Percentiles rank a stretch among this genome's conserved stretches.
These are phyloP conservation scores for Naganishia randhawae DNA, from an alignment of 768 basidiomycete species.

Conservation along the genomic window DNA sequence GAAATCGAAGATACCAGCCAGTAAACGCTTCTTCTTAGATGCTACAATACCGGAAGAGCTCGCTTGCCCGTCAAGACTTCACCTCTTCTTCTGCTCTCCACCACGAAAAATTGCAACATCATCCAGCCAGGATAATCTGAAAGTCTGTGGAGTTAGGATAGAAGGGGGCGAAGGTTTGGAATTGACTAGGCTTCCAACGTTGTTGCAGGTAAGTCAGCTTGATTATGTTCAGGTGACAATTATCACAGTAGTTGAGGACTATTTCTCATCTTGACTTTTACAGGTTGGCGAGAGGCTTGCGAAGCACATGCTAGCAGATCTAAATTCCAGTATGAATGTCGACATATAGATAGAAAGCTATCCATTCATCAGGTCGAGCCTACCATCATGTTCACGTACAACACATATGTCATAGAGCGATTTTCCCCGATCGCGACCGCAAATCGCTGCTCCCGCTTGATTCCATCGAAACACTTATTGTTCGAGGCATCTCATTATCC, in stretches of 20 bases:
- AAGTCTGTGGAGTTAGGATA: constrained; percentile 44
- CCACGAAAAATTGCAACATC: not conserved
- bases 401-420: no score
- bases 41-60: constrained; percentile 45
- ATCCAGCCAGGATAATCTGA: constrained; percentile 11
- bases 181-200: constrained; percentile 32
- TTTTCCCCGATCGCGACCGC: no score
- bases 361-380: no score
- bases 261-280: not conserved
- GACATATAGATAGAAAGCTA: not conserved
- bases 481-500: not conserved
- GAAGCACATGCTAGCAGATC: constrained; percentile 27
- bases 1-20: constrained; percentile 37
- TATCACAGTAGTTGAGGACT: not conserved
- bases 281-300: constrained; percentile 28
- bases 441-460: no score
- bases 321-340: constrained; percentile 23
- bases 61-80: constrained; percentile 46
- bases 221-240: not conserved
- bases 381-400: no score
- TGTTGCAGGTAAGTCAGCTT: constrained; percentile 34
- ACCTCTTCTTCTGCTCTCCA: constrained; percentile 38
- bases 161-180: constrained; percentile 45
- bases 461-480: not conserved
- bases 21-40: constrained; percentile 41